A percentile compares a stretch with the other conserved stretches of the same genome.
phyloP scores from a whole-genome alignment of 257 asterid genomes.

The Solanum chilense region DNA sequence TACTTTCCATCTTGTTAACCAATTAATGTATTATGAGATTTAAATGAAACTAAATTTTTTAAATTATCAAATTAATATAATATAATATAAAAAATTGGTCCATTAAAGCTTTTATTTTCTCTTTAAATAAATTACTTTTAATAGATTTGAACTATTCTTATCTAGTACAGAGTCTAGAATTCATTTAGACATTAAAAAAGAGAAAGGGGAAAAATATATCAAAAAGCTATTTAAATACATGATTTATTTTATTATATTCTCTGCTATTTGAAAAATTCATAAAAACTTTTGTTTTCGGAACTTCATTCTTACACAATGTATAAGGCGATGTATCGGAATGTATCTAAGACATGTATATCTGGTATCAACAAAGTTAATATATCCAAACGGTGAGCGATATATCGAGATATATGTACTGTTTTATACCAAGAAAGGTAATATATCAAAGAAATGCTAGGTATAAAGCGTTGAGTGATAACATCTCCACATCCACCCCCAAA shows the following conservation, averaged over 20 bases:
- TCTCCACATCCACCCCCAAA: neutral
- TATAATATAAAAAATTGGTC: too few relatives aligned
- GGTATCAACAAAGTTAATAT: too few relatives aligned
- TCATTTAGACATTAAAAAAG: neutral
- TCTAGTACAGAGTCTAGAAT: neutral
- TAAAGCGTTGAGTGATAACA: too few relatives aligned
- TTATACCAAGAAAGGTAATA: too few relatives aligned
- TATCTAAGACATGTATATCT: rapidly evolving
- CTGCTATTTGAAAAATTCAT: neutral
- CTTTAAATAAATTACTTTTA: too few relatives aligned
- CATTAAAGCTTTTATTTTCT: too few relatives aligned
- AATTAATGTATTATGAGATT: neutral
- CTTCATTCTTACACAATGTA: neutral
- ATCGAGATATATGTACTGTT: too few relatives aligned
- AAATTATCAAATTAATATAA: neutral
- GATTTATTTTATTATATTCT: too few relatives aligned
- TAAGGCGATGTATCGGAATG: too few relatives aligned
- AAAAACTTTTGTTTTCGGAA: rapidly evolving
- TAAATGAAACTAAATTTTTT: neutral
- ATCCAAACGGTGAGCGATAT: rapidly evolving
- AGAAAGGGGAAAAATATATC: rapidly evolving
- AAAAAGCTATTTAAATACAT: too few relatives aligned
- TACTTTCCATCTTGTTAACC: neutral
- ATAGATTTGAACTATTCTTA: neutral
- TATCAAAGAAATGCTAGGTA: too few relatives aligned